These are phyloP conservation scores for Fistulina hepatica DNA, from an alignment of 1,284 basidiomycete species.

Conservation along the genomic window DNA sequence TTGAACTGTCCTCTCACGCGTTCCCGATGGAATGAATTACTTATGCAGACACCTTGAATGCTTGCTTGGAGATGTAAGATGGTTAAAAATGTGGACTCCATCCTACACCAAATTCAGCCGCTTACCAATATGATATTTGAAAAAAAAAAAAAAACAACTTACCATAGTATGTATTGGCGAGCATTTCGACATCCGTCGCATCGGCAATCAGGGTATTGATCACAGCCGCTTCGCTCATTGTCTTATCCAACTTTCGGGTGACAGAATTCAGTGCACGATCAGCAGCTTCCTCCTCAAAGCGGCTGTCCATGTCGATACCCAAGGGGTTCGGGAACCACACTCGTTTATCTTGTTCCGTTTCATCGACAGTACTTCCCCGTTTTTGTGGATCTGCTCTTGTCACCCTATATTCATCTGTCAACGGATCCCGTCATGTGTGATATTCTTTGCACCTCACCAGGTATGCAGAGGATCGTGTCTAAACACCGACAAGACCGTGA, in stretches of 20 bases:
- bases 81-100: too few relatives aligned
- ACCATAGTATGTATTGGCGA: slow-evolving; percentile 76
- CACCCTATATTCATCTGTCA: slow-evolving; percentile 2
- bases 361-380: slow-evolving; percentile 14
- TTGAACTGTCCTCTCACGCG: too few relatives aligned
- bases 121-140: too few relatives aligned
- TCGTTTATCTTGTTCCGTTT: slow-evolving; percentile 15
- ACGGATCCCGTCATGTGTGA: slow-evolving; percentile 8
- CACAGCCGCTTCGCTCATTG: slow-evolving; percentile 83
- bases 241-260: slow-evolving; percentile 70
- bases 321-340: slow-evolving; percentile 31
- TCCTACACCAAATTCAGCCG: too few relatives aligned
- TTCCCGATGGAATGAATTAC: too few relatives aligned
- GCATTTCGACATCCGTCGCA: slow-evolving; percentile 69
- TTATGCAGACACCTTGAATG: too few relatives aligned
- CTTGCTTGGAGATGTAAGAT: too few relatives aligned
- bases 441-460: slow-evolving; percentile 44
- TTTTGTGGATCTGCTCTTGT: slow-evolving; percentile 13
- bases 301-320: slow-evolving; percentile 50
- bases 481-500: slow-evolving; percentile 95
- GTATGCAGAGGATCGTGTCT: slow-evolving; percentile 92
- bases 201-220: slow-evolving; percentile 91
- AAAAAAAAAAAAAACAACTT: too few relatives aligned
- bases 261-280: slow-evolving; percentile 81
- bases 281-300: slow-evolving; percentile 73